Conservation (phyloP, 768 basidiomycete genomes). For the Dendrothele bispora region DNA sequence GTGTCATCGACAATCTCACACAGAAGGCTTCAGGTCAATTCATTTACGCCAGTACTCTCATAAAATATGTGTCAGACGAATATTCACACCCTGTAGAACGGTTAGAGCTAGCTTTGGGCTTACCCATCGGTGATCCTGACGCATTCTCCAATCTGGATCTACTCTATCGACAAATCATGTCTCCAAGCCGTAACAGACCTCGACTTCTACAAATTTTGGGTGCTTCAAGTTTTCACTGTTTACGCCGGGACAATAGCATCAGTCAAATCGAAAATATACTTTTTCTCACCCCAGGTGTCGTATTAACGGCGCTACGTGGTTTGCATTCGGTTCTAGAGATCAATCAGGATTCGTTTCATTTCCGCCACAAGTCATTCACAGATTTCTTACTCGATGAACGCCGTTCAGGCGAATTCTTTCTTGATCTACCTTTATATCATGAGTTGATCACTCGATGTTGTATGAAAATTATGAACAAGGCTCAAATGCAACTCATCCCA, state of each 20-base stretch:
- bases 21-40: constrained; percentile 7
- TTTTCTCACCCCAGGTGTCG: not conserved
- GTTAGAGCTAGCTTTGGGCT: not conserved
- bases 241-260: not conserved
- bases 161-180: not conserved
- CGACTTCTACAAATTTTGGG: not conserved
- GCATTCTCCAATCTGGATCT: constrained; percentile 1
- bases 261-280: not conserved
- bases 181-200: not conserved
- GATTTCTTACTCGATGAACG: not conserved
- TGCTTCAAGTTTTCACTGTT: not conserved
- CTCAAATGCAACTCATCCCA: no score
- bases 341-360: not conserved
- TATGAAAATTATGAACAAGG: no score
- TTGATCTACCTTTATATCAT: no score
- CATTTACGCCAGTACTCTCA: not conserved
- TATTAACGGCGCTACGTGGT: not conserved
- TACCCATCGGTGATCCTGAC: not conserved
- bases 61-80: not conserved
- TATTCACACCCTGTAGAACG: constrained; percentile 1
- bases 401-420: not conserved
- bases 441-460: no score
- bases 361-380: not conserved
- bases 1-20: constrained; percentile 15
- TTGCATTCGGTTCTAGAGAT: constrained; percentile 2